Evolutionary conservation across 805 yeast genomes (phyloP).

Genomic region (Teunomyces barrocoloradensis): DNA sequence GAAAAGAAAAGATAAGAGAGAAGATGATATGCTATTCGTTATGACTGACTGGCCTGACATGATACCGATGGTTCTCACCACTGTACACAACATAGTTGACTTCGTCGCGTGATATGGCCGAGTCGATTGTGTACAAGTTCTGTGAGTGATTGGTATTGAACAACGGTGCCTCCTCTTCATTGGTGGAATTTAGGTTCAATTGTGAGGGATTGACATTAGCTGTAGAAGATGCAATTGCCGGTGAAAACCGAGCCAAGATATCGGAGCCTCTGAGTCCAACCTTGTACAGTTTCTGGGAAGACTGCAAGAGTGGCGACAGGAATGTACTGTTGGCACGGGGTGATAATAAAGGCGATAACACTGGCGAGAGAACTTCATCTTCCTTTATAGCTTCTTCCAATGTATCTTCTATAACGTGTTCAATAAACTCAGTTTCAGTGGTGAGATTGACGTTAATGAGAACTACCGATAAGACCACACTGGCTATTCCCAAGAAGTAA

Average conservation of each 20-base stretch:
- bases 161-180: slow-evolving; percentile 7
- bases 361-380: slow-evolving; percentile 46
- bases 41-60: slow-evolving; percentile 8
- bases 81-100: slow-evolving; percentile 14
- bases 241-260: slow-evolving; percentile 11
- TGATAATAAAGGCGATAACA: slow-evolving; percentile 43
- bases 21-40: background rate
- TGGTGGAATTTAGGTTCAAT: slow-evolving; percentile 14
- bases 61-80: slow-evolving; percentile 21
- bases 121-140: slow-evolving; percentile 7
- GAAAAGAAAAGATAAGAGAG: background rate
- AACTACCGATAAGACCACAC: slow-evolving; percentile 46
- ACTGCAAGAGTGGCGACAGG: slow-evolving; percentile 6
- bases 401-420: slow-evolving; percentile 47
- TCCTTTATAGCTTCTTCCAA: slow-evolving; percentile 46
- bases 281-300: slow-evolving; percentile 5
- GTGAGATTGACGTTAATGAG: slow-evolving; percentile 43
- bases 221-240: slow-evolving; percentile 8
- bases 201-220: slow-evolving; percentile 8
- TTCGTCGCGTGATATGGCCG: background rate
- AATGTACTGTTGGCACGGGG: background rate
- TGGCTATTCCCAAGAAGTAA: slow-evolving; percentile 46
- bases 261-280: slow-evolving; percentile 14
- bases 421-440: slow-evolving; percentile 44
- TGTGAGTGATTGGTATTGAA: slow-evolving; percentile 10